Evolutionary conservation across 2,329 filamentous ascomycete genomes (phyloP).

Genomic region (Westerdykella ornata): DNA sequence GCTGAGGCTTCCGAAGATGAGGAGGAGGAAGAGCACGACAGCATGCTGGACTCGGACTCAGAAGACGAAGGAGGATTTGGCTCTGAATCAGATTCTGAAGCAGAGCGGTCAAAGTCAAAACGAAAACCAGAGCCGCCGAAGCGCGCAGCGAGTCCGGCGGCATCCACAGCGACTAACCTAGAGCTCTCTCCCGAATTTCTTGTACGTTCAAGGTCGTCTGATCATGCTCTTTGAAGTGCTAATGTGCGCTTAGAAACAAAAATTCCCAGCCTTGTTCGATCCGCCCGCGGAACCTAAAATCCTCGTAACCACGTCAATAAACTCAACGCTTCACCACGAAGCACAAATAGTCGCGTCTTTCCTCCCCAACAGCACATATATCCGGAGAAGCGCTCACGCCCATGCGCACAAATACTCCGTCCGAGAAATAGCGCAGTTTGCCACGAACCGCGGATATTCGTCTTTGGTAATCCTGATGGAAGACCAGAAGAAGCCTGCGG

Average conservation of each 20-base stretch:
- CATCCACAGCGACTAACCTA: conserved; percentile 53
- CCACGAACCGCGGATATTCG: conserved; percentile 73
- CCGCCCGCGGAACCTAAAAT: conserved; percentile 65
- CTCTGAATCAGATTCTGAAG: conserved; percentile 47
- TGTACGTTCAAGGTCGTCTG: conserved; percentile 9
- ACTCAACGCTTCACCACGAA: conserved; percentile 80
- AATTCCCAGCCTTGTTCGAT: conserved; percentile 55
- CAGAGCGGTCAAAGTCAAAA: conserved; percentile 33
- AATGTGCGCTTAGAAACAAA: conserved; percentile 36
- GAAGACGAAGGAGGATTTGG: conserved; percentile 44
- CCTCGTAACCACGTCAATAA: conserved; percentile 83
- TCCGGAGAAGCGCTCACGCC: conserved; percentile 75
- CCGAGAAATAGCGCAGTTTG: conserved; percentile 82
- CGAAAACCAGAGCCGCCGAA: conserved; percentile 37
- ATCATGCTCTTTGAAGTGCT: neutral
- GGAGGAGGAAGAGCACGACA: conserved; percentile 44
- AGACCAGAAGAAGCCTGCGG: conserved; percentile 76
- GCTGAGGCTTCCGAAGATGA: conserved; percentile 12
- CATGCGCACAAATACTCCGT: conserved; percentile 88
- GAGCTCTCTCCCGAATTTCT: conserved; percentile 56
- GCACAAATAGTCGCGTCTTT: conserved; percentile 70
- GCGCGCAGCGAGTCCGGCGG: conserved; percentile 50
- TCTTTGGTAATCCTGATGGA: conserved; percentile 80
- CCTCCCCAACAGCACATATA: conserved; percentile 75
- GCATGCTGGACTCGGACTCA: conserved; percentile 61